Evolutionary conservation across 2,329 filamentous ascomycete genomes (phyloP), one percentile per base, ranked within the genome.

Genomic region (Juglanconis sp.): DNA sequence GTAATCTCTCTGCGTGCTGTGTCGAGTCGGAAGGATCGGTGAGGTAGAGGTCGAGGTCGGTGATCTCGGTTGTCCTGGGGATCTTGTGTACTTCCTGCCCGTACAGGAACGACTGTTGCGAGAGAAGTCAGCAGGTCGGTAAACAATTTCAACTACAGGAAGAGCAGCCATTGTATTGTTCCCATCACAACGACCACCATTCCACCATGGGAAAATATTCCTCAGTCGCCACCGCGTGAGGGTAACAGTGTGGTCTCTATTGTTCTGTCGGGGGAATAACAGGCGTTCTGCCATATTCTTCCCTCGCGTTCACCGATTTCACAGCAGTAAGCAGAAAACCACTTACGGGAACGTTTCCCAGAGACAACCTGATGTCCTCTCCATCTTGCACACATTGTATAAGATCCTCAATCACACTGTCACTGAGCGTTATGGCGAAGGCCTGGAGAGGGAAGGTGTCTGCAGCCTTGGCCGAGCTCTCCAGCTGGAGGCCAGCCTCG

Each of bases 331-430:
- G 13, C 6, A 34, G n/a, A 30, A 35, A 55, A 53, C 56, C 57
- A 79, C 85, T 79, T 83, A 88, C 86, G 42, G 85, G 85, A 66
- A 73, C 78, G 67, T 75, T 77, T 46, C 86, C 86, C 63, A 88
- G 72, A 5, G 81, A 79, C 67, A 88, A 74, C 67, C 84, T 77
- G 56, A 88, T 78, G 50, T 79, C 75, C 58, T 83, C 78, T 54
- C 83, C 84, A 74, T 80, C 78, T 67, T 81, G 81, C 44, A 83
- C 79, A 67, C 81, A 84, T 70, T 78, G 78, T 65, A 88, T 86
- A 80, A 88, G 83, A 63, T 84, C 79, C 69, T 86, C 82, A 67
- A 88, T 81, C 55, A 85, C 76, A 69, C 76, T 76, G 69, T 86
- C 80, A 66, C 76, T 80, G 63, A 88, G 73, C n/a, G 76, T 80